Conservation (phyloP, 495 filamentous ascomycete species). For the Hypoxylon crocopeplum region DNA sequence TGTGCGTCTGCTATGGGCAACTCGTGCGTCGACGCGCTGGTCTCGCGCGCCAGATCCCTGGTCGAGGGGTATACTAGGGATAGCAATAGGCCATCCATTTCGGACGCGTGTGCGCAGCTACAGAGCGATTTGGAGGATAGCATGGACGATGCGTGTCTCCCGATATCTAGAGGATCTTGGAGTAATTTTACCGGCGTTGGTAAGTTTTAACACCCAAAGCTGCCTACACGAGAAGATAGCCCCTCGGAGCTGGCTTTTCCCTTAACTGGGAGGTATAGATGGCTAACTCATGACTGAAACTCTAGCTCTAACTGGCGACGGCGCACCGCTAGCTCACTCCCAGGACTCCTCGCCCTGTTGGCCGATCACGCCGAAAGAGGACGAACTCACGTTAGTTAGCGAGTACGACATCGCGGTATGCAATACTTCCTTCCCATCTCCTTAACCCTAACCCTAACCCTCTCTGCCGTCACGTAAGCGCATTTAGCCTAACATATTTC, state of each 20-base stretch:
- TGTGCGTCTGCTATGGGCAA: conserved; percentile 32
- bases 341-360: conserved; percentile 30
- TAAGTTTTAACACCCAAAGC: conserved; percentile 22
- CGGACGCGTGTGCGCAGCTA: conserved; percentile 17
- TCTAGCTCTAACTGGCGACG: conserved; percentile 28
- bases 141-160: conserved; percentile 13
- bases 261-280: not conserved
- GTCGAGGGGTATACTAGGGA: not conserved
- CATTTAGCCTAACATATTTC: not conserved
- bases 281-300: conserved; percentile 6
- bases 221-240: not conserved
- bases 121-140: conserved; percentile 13
- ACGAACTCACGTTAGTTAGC: conserved; percentile 23
- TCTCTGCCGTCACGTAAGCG: not conserved
- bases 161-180: conserved; percentile 14
- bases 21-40: conserved; percentile 21
- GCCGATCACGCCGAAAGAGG: conserved; percentile 37
- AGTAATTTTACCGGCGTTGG: conserved; percentile 22
- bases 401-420: conserved; percentile 19
- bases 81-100: not conserved
- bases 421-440: not conserved
- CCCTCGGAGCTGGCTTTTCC: not conserved
- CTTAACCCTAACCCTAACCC: not conserved
- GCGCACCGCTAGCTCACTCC: conserved; percentile 8
- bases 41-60: conserved; percentile 7